Evolutionary conservation across 108 stramenopile species (phyloP).

Genomic region (Cyclostephanos tholiformis): DNA sequence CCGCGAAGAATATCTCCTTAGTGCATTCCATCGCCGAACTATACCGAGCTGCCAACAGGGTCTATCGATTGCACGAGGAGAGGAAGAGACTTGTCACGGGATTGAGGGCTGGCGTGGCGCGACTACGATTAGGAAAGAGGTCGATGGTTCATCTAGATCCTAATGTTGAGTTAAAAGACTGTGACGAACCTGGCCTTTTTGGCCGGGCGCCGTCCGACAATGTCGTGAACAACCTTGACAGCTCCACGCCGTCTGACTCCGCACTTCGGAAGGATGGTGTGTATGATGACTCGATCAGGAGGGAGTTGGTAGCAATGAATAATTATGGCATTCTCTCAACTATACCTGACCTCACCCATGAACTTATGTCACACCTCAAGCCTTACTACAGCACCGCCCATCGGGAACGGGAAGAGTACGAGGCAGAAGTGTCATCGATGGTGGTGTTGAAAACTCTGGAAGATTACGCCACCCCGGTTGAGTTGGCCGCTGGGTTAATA

Average conservation of each 20-base stretch:
- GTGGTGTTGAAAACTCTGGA: conserved; percentile 55
- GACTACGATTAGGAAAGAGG: conserved; percentile 36
- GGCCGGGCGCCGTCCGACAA: not conserved
- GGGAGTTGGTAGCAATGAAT: conserved; percentile 26
- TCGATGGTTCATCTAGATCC: conserved; percentile 1
- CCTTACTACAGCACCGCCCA: conserved; percentile 56
- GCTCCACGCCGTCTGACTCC: not conserved
- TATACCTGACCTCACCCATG: conserved; percentile 50
- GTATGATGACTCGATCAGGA: not conserved
- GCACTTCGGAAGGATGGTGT: not conserved
- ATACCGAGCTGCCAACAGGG: conserved; percentile 45
- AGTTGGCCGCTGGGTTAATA: conserved; percentile 49
- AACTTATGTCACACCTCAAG: conserved; percentile 43
- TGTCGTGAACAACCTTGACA: not conserved
- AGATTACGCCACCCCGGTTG: conserved; percentile 30
- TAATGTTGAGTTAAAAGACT: conserved; percentile 54
- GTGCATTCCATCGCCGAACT: conserved; percentile 49
- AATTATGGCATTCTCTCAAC: conserved; percentile 56
- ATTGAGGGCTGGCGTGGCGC: conserved; percentile 46
- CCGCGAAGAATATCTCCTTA: conserved; percentile 17
- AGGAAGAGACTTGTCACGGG: conserved; percentile 57
- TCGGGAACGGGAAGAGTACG: conserved; percentile 60
- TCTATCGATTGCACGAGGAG: conserved; percentile 60
- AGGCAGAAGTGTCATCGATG: conserved; percentile 59
- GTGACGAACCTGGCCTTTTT: conserved; percentile 55